Base-by-base conservation (phyloP, 176 grass and related monocot species). In the Microstegium vimineum region DNA sequence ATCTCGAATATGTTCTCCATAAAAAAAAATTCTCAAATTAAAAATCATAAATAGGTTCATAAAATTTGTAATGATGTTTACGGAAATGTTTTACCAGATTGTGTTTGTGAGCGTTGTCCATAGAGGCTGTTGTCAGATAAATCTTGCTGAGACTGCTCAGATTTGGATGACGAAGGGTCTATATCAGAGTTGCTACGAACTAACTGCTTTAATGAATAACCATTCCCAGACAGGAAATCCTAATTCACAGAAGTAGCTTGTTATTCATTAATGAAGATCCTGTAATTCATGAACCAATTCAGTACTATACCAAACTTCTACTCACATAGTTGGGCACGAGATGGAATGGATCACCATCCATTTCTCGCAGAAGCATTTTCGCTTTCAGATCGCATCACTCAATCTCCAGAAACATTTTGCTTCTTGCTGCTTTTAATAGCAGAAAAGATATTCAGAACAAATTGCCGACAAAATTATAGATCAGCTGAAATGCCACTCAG, bases 61-160 rank as follows among this genome's bases (percentile, higher is more conserved):
- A 35, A 14, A 26, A 22, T 0, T 57, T 14, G 52, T 79, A 30
- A 62, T 54, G 28, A 27, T 1, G 5, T 51, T n/a, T n/a, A 17
- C 6, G 7, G 47, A 72, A 85, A 72, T 45, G 9, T 8, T 22
- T 68, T 96, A 96, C 94, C 94, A 80, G 94, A 89, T 71, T 91
- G 86, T 16, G 62, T 66, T 64, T 83, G 88, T 78, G 69, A 79
- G 32, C 79, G 51, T 59, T 89, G 74, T 84, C 86, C 86, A 35
- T 76, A 74, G 20, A 89, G 83, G 74, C 86, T 96, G 84, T 63
- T 85, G 79, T 93, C 90, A 61, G 94, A 93, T 74, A 74, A 70
- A 22, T 90, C 90, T 79, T 89, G 90, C 46, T 66, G 54, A 28
- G 89, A 92, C 46, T 87, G 84, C 81, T 66, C 82, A 62, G 90